Conservation (phyloP, 139 green algal species). For the Trebouxia sp. region DNA sequence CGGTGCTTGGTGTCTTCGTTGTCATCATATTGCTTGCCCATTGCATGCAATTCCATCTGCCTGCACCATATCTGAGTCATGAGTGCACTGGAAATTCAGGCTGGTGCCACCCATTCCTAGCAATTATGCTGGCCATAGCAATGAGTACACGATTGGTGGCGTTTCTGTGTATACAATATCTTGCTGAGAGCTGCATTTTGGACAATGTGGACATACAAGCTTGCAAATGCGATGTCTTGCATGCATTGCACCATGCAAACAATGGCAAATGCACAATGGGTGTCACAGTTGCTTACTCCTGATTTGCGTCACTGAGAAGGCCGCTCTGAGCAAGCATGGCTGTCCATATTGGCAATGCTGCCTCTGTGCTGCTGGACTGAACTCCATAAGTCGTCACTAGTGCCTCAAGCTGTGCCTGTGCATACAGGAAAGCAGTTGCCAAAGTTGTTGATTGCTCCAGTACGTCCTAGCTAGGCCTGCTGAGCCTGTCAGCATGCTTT, state of each 20-base stretch:
- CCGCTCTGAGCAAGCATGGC: background rate
- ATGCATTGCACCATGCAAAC: no score
- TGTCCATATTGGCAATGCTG: constrained; percentile 12
- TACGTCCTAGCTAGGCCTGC: no score
- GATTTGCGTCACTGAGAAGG: background rate
- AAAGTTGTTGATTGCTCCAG: no score
- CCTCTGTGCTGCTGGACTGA: background rate
- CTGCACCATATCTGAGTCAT: background rate
- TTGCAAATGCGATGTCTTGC: no score
- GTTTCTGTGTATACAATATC: no score
- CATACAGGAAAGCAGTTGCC: no score
- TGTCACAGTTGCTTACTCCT: background rate
- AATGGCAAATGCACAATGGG: background rate
- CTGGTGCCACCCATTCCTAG: no score
- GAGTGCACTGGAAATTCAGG: no score
- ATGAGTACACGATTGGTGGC: no score
- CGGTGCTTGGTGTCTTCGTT: background rate
- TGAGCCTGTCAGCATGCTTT: no score
- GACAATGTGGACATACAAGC: background rate
- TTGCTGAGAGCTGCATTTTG: no score
- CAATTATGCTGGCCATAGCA: no score
- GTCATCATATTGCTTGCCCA: background rate
- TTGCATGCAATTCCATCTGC: background rate
- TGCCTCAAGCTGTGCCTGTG: background rate
- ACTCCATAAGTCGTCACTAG: background rate